A percentile compares a stretch with the other conserved stretches of the same genome.
phyloP scores from a whole-genome alignment of 768 basidiomycete genomes.

The Naganishia onofrii region DNA sequence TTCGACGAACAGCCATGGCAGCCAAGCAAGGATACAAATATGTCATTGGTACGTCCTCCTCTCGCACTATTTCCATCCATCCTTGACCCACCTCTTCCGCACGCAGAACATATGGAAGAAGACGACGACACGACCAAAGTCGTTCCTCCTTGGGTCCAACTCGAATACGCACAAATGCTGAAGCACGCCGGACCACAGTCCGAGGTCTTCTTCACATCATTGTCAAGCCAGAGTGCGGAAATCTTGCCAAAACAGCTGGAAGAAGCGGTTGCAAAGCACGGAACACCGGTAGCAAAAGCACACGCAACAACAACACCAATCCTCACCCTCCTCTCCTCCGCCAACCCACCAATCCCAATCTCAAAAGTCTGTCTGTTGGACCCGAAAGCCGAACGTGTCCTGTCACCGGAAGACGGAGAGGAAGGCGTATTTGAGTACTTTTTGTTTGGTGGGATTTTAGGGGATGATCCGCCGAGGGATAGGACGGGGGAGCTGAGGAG shows the following conservation, averaged over 20 bases:
- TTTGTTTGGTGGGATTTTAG: slow-evolving; percentile 72
- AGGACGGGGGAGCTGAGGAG: slow-evolving; percentile 82
- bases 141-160: slow-evolving; percentile 72
- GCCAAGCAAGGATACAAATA: slow-evolving; percentile 54
- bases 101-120: slow-evolving; percentile 62
- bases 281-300: slow-evolving; percentile 55
- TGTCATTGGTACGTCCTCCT: slow-evolving; percentile 58
- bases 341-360: slow-evolving; percentile 51
- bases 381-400: slow-evolving; percentile 69
- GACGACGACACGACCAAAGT: slow-evolving; percentile 76
- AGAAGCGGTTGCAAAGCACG: slow-evolving; percentile 31
- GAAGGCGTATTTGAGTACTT: slow-evolving; percentile 73
- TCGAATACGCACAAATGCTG: slow-evolving; percentile 91
- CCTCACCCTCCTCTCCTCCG: slow-evolving; percentile 58
- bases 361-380: slow-evolving; percentile 86
- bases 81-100: not conserved
- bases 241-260: slow-evolving; percentile 32
- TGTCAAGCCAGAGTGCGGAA: slow-evolving; percentile 60
- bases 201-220: slow-evolving; percentile 76
- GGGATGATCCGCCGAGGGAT: slow-evolving; percentile 94
- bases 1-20: not conserved
- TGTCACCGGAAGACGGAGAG: slow-evolving; percentile 74
- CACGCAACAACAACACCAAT: slow-evolving; percentile 51
- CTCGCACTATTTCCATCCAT: not conserved
- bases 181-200: slow-evolving; percentile 66